Conservation (phyloP, 1,284 basidiomycete species). For the Pyrrhoderma noxium region DNA sequence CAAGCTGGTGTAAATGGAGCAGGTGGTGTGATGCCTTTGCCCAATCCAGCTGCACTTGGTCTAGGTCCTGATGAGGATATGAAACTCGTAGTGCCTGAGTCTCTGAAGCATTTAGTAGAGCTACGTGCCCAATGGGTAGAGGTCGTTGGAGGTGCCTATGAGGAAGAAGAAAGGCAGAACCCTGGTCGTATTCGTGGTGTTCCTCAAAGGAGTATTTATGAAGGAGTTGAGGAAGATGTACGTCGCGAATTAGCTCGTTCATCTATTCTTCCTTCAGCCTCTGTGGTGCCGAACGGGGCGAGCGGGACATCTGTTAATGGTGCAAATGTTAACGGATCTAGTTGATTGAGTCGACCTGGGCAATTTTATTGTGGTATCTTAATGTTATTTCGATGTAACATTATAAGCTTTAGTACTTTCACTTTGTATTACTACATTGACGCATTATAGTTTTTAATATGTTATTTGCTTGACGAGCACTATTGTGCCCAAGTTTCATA, state of each 20-base stretch:
- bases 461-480: no score
- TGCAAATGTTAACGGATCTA: no score
- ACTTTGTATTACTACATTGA: no score
- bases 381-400: constrained; percentile 18
- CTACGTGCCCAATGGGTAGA: constrained; percentile 71
- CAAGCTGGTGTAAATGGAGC: constrained; percentile 12
- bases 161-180: constrained; percentile 52
- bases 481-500: not conserved
- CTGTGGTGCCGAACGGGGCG: not conserved
- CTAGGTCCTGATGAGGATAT: constrained; percentile 62
- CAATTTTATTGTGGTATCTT: not conserved
- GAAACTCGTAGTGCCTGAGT: constrained; percentile 59
- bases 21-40: constrained; percentile 29
- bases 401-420: constrained; percentile 9
- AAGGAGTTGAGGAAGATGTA: constrained; percentile 63
- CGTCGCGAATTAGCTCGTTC: constrained; percentile 24
- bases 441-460: no score
- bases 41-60: constrained; percentile 60
- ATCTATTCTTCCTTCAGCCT: not conserved
- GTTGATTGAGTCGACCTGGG: no score
- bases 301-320: no score
- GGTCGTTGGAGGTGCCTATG: constrained; percentile 58
- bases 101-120: constrained; percentile 61
- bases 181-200: constrained; percentile 69
- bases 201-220: constrained; percentile 66